phyloP scores from a whole-genome alignment of 164 flowering plant species.

The Dillenia suffruticosa region DNA sequence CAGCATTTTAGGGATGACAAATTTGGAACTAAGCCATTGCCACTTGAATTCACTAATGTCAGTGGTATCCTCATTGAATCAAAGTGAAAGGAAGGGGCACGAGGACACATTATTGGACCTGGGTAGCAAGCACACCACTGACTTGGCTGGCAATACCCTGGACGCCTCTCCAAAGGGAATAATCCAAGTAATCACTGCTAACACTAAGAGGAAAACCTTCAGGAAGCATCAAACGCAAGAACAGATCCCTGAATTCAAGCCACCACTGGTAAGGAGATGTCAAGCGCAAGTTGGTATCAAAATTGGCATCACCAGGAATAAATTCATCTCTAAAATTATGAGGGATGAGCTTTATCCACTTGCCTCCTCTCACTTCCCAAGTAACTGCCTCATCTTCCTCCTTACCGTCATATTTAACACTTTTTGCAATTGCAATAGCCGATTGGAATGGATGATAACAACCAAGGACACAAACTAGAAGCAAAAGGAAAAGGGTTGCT shows the following conservation, averaged over 20 bases:
- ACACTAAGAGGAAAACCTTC: slow-evolving; percentile 88
- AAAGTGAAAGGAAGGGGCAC: not conserved
- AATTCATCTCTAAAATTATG: slow-evolving; percentile 47
- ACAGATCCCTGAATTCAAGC: slow-evolving; percentile 38
- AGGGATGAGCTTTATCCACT: slow-evolving; percentile 44
- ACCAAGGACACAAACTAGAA: slow-evolving; percentile 7
- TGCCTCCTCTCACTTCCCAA: slow-evolving; percentile 80
- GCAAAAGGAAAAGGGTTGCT: slow-evolving; percentile 9
- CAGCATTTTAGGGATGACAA: not conserved
- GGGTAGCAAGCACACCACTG: slow-evolving; percentile 88
- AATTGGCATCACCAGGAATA: slow-evolving; percentile 9
- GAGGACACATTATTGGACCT: slow-evolving; percentile 33
- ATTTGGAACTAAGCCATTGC: not conserved
- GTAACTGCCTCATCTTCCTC: slow-evolving; percentile 23
- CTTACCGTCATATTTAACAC: not conserved
- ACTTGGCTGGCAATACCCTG: slow-evolving; percentile 95
- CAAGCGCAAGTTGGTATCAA: slow-evolving; percentile 2
- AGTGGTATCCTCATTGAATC: too few relatives aligned
- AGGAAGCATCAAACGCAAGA: slow-evolving; percentile 63
- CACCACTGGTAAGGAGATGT: slow-evolving; percentile 22
- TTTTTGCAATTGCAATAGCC: slow-evolving; percentile 34
- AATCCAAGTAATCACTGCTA: slow-evolving; percentile 85
- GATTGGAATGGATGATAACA: slow-evolving; percentile 18
- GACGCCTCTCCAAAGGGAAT: slow-evolving; percentile 92
- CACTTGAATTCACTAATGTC: too few relatives aligned